phyloP scores from a whole-genome alignment of 306 rosid species.

The Luffa aegyptiaca region DNA sequence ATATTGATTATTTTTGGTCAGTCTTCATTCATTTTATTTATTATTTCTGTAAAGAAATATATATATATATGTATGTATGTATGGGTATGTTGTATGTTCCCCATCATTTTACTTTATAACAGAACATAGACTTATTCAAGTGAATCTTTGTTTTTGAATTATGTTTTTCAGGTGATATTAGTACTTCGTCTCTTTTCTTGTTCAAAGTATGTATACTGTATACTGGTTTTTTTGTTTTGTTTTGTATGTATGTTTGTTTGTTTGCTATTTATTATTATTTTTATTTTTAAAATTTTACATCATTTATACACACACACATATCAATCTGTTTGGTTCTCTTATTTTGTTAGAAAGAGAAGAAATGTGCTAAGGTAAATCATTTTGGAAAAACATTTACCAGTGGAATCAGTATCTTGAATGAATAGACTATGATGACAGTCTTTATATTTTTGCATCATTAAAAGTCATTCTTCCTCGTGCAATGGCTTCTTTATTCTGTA shows the following conservation, averaged over 20 bases:
- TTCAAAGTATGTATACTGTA: not conserved
- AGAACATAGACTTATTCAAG: not conserved
- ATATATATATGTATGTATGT: not conserved
- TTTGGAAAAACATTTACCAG: not conserved
- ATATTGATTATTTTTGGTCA: not conserved
- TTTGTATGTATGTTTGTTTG: no score
- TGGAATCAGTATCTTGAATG: not conserved
- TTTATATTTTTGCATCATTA: not conserved
- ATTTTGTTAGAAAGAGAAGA: not conserved
- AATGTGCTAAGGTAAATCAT: not conserved
- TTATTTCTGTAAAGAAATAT: not conserved
- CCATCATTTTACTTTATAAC: not conserved
- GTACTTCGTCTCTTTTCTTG: not conserved
- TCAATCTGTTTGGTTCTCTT: not conserved
- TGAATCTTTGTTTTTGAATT: not conserved
- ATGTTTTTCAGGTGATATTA: not conserved
- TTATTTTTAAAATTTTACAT: no score
- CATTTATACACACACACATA: not conserved
- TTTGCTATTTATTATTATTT: no score
- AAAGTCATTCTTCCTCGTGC: not conserved
- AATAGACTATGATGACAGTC: not conserved
- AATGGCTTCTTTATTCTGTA: not conserved
- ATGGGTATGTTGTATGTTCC: not conserved
- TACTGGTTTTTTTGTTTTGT: not conserved
- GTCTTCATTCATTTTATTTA: not conserved